Base-by-base conservation (phyloP, 371 early-diverging fungal genomes). In the Lichtheimia corymbifera region DNA sequence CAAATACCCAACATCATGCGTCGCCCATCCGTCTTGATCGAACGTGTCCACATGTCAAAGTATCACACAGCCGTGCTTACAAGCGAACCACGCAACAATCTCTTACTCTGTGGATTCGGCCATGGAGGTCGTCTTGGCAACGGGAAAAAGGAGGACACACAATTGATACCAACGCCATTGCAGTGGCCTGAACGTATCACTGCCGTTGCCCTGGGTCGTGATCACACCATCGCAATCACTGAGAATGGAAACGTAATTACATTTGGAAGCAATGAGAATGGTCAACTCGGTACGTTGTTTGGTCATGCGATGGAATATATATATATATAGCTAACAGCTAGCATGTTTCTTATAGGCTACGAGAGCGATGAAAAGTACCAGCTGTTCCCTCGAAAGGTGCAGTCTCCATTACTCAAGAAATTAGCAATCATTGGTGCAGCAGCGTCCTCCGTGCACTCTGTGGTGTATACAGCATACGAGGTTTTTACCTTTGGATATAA, bases 401-500 rank as follows among this genome's bases (percentile, higher is more conserved):
- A 77, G 15, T 73, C 76, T 9, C 71, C 69, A 24, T 74, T 64
- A 47, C 71, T 91, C 18, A 87, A 87, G 59, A 83, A 80, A 45
- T 73, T 84, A 25, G 51, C 60, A 3, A 73, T 88, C 27, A 62
- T 80, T n/a, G 90, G 88, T 5, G 87, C 77, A 5, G 90, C 91
- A 22, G 91, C 91, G 1, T 88, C 91, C 0, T 79, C 78, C 51
- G 77, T 84, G 56, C 93, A 93, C 62, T 80, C 92, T 0, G 90
- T 77, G 13, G 86, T 86, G 0, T 82, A 84, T 58, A 84, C 89
- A 3, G 52, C 66, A 5, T 69, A 67, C 0, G 80, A 86, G 18
- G 50, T 93, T 0, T 91, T 80, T 58, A 89, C 91, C 0, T 93
- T 90, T 82, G 93, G 93, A 0, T 66, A 77, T 40, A 90, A 90